Evolutionary conservation across 208 protist genomes (phyloP).

Genomic region (Naegleria fowleri): DNA sequence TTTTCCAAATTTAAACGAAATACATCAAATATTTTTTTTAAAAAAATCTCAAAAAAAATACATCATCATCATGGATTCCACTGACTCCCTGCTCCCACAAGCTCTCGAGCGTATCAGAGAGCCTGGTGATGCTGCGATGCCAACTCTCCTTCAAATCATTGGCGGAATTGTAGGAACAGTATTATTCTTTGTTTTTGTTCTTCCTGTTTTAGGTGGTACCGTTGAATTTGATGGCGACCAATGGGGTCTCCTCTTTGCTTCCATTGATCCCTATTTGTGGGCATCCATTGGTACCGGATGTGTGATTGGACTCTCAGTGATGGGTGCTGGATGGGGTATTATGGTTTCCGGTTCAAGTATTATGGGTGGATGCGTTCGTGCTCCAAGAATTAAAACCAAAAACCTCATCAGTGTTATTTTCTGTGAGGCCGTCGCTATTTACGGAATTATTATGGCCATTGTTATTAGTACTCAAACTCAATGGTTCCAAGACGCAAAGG

Average conservation of each 20-base stretch:
- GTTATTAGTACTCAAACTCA: constrained; percentile 76
- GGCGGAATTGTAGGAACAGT: neutral
- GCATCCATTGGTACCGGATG: constrained; percentile 38
- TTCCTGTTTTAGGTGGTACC: neutral
- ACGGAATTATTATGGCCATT: constrained; percentile 97
- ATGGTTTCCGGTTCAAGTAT: constrained; percentile 32
- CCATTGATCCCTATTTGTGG: constrained; percentile 35
- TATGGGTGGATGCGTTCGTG: constrained; percentile 36
- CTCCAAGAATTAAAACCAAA: constrained; percentile 61
- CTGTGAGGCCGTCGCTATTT: constrained; percentile 98
- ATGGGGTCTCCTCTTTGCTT: constrained; percentile 19
- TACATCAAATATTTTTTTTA: no score
- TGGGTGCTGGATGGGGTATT: constrained; percentile 46
- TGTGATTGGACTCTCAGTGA: constrained; percentile 39
- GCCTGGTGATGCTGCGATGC: constrained; percentile 18
- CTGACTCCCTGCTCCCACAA: neutral
- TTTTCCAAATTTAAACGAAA: no score
- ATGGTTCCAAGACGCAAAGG: neutral
- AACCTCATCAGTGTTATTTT: constrained; percentile 95
- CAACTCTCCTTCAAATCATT: neutral
- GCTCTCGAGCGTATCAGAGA: neutral
- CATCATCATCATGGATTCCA: neutral
- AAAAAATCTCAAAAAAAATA: neutral
- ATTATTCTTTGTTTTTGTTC: neutral
- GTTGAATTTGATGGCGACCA: neutral